phyloP scores from a whole-genome alignment of 1,284 basidiomycete species.

The Ustilago xerochloae region DNA sequence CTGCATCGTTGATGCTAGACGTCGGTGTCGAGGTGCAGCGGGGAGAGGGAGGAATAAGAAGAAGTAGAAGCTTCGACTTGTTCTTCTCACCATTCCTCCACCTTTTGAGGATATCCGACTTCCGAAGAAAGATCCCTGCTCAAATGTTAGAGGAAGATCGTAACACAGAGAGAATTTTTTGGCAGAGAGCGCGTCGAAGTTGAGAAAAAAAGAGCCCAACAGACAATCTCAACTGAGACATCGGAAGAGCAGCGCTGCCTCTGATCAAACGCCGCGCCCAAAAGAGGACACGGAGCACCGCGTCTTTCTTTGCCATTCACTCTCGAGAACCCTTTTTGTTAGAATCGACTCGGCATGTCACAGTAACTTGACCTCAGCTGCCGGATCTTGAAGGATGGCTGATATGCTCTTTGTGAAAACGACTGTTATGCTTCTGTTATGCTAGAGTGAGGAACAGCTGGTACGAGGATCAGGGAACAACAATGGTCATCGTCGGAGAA shows the following conservation, averaged over 20 bases:
- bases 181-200: not conserved
- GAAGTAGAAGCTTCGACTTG: not conserved
- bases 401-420: no score
- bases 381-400: no score
- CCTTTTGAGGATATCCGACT: slow-evolving; percentile 1
- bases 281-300: slow-evolving; percentile 12
- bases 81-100: slow-evolving; percentile 14
- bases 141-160: not conserved
- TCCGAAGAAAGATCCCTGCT: not conserved
- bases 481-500: slow-evolving; percentile 3
- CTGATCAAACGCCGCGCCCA: not conserved
- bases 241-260: not conserved
- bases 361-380: no score
- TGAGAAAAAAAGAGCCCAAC: slow-evolving; percentile 17
- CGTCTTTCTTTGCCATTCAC: not conserved
- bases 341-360: no score
- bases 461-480: no score
- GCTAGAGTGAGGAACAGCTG: not conserved
- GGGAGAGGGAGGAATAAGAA: not conserved
- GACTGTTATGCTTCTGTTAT: not conserved
- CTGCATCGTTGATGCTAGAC: not conserved
- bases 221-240: slow-evolving; percentile 19
- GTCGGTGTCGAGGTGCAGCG: not conserved
- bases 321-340: no score
- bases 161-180: not conserved